Base-by-base conservation (phyloP, 1,284 basidiomycete genomes). In the Ganoderma leucocontextum region DNA sequence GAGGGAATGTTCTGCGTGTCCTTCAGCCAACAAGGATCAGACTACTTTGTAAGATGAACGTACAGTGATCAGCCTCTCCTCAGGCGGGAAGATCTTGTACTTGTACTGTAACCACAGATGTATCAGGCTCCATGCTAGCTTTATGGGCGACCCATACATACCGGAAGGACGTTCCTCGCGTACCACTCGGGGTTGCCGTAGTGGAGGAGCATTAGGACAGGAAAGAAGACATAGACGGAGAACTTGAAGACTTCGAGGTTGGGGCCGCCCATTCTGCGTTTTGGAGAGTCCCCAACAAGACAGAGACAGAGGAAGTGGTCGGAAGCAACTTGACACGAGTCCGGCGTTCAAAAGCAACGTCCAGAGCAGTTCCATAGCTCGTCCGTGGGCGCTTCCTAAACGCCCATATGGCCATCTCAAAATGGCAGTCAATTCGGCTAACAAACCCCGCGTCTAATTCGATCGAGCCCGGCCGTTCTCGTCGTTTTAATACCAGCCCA, bases 141-240 rank as follows among this genome's bases (percentile, higher is more conserved):
- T 17, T 6, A 2, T 25, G 13, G 42, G 19, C 12, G n/a, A 29
- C 13, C 10, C n/a, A 39, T 49, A 81, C 92, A 73, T 79, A 95
- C 95, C 12, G 95, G 95, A 52, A 93, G 80, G 52, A 97, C 95
- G 73, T 94, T 85, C 57, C 85, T 83, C 60, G 87, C 84, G 77
- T 96, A 97, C 95, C 95, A 98, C 47, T 93, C 88, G 5, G 95
- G 94, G 79, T 96, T 94, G 64, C 95, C 95, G 77, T 94, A 97
- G 79, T 96, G 93, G 63, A 96, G 82, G 81, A 97, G 90, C 35
- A 94, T 89, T 55, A 88, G 85, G 63, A 97, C 87, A 0, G 96
- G 96, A 72, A 97, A 91, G 78, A 95, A 95, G 68, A 97, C 89
- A 81, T 98, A 97, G 41, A 95, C 83, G 2, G 89, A 90, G 75